Conservation (phyloP, 495 filamentous ascomycete species). For the Evernia prunastri region DNA sequence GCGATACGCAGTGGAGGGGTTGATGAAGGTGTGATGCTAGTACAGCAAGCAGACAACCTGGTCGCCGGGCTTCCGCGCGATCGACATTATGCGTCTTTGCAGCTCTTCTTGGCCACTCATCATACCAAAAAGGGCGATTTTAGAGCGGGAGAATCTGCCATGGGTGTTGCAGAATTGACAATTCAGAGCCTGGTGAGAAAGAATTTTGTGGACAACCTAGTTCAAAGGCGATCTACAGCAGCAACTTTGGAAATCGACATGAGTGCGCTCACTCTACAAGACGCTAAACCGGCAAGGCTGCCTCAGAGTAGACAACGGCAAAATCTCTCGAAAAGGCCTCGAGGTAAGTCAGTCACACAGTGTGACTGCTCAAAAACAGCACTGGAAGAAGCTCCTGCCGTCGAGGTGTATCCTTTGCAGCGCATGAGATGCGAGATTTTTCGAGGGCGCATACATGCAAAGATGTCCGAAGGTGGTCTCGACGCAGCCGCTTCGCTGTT, state of each 20-base stretch:
- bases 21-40: background rate
- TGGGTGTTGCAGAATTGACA: slow-evolving; percentile 10
- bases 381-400: slow-evolving; percentile 29
- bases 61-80: slow-evolving; percentile 9
- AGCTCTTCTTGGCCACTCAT: slow-evolving; percentile 12
- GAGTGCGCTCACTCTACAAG: slow-evolving; percentile 13
- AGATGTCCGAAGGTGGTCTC: slow-evolving; percentile 27
- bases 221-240: background rate
- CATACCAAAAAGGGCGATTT: background rate
- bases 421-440: slow-evolving; percentile 57
- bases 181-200: slow-evolving; percentile 8
- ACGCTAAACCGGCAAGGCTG: background rate
- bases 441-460: slow-evolving; percentile 54
- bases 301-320: slow-evolving; percentile 3
- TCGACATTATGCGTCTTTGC: slow-evolving; percentile 16
- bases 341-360: slow-evolving; percentile 31
- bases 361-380: slow-evolving; percentile 27
- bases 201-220: slow-evolving; percentile 8
- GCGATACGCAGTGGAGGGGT: slow-evolving; percentile 11
- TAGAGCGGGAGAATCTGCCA: slow-evolving; percentile 7
- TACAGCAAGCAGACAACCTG: slow-evolving; percentile 9
- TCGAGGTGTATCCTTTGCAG: slow-evolving; percentile 51
- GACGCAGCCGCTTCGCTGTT: slow-evolving; percentile 47
- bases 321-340: slow-evolving; percentile 18
- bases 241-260: slow-evolving; percentile 9